Evolutionary conservation across 495 filamentous ascomycete genomes (phyloP), one percentile per base, ranked within the genome.

Genomic region (Xylaria venustula): DNA sequence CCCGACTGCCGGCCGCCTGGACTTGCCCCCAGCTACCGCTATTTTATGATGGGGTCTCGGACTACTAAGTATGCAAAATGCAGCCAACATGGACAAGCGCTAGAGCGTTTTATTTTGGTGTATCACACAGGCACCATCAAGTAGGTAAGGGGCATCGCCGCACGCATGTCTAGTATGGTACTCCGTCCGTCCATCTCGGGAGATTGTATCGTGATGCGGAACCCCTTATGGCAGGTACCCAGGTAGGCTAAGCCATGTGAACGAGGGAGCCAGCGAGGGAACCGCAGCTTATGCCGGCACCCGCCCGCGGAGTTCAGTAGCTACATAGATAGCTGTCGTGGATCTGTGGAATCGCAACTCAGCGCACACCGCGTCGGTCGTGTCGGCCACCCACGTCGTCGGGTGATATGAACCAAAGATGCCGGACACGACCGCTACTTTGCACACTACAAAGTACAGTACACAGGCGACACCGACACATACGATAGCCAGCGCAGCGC

Each of bases 1-100:
- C 42, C 26, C 28, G 28, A 26, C 36, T 61, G 50, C 50, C 58
- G 50, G 50, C 49, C 49, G 58, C 58, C 49, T 61, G 41, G 42
- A 54, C 40, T 61, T 61, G 41, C 58, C 58, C 23, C 50, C 9
- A 41, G 40, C 1, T 32, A 46, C 20, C 44, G 58, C 28, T 9
- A n/a, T 36, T 54, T 54, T 49, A 61, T 61, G 49, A 61, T 54
- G 50, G 8, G n/a, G 45, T 26, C 25, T 44, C 37, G 58, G 37
- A 23, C 51, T 34, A 34, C 51, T 34, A 12, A 2, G n/a, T 25
- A 53, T 54, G 51, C 20, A 36, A 54, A 54, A n/a, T 26, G 51
- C 34, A 42, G 36, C 44, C 44, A 47, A 20, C 44, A 26, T 47
- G 44, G 44, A 12, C 37, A 40, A 40, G 14, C 37, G 37, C 14